phyloP scores from a whole-genome alignment of 1,139 yeast species.

The Taphrina deformans region DNA sequence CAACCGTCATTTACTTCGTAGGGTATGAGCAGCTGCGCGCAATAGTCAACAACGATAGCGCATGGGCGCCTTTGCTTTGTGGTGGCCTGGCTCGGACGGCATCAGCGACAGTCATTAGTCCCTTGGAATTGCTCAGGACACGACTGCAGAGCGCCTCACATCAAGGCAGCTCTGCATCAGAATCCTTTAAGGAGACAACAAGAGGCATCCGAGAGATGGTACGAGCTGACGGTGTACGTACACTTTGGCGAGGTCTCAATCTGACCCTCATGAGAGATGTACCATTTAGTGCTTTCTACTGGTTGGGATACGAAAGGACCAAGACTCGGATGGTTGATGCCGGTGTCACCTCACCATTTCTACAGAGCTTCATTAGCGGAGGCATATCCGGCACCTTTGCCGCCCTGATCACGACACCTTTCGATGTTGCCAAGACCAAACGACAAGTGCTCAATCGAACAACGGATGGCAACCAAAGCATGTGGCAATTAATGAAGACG shows the following conservation, averaged over 20 bases:
- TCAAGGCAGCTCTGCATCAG: conserved; percentile 26
- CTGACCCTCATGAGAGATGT: conserved; percentile 95
- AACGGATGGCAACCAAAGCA: conserved; percentile 45
- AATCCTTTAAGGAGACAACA: conserved; percentile 30
- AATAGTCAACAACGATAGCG: conserved; percentile 29
- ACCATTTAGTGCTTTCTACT: conserved; percentile 92
- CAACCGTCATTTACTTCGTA: conserved; percentile 89
- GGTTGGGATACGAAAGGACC: conserved; percentile 73
- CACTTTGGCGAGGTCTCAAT: conserved; percentile 80
- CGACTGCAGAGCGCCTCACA: conserved; percentile 67
- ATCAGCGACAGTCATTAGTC: conserved; percentile 84
- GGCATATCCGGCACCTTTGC: conserved; percentile 82
- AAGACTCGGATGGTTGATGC: conserved; percentile 35
- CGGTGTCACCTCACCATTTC: conserved; percentile 56
- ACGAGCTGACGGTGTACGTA: conserved; percentile 56
- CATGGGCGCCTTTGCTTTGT: conserved; percentile 67
- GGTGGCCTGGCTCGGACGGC: conserved; percentile 81
- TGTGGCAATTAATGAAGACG: conserved; percentile 64
- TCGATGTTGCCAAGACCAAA: conserved; percentile 95
- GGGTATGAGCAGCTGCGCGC: conserved; percentile 68
- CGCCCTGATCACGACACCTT: conserved; percentile 85
- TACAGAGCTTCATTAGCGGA: conserved; percentile 79
- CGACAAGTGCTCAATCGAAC: conserved; percentile 60
- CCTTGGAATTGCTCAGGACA: conserved; percentile 83
- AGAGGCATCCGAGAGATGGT: conserved; percentile 61